These are phyloP conservation scores for Gossypium lobatum DNA, from an alignment of 441 rosid species.

Conservation along the genomic window DNA sequence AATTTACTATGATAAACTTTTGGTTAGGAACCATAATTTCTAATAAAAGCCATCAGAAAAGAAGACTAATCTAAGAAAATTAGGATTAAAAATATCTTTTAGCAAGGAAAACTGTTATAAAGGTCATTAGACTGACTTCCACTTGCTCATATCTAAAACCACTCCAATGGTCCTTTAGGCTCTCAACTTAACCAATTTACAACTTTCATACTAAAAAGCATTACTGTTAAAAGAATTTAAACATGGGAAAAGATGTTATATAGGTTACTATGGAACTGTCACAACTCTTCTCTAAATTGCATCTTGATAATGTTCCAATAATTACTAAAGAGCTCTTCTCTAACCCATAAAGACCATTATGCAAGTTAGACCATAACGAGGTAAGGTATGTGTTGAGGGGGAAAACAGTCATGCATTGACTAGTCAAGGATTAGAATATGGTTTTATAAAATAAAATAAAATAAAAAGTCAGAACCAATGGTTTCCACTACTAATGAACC, in stretches of 20 bases:
- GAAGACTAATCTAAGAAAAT: background rate
- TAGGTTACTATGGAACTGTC: background rate
- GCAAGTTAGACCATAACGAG: background rate
- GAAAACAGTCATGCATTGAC: background rate
- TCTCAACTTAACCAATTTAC: background rate
- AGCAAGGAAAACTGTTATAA: background rate
- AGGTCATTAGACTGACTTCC: background rate
- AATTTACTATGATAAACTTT: background rate
- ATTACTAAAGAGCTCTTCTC: background rate
- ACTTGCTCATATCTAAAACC: background rate
- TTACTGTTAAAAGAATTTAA: constrained; percentile 1
- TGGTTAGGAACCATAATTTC: background rate
- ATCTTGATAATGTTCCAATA: background rate
- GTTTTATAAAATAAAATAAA: background rate
- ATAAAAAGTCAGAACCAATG: background rate
- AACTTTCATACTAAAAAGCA: background rate
- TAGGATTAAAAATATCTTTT: background rate
- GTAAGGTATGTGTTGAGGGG: background rate
- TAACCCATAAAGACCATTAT: background rate
- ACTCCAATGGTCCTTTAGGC: background rate
- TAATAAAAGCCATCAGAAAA: background rate
- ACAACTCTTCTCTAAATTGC: background rate
- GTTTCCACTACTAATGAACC: too few species aligned
- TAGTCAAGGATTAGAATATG: background rate
- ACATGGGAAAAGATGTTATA: background rate